Evolutionary conservation across 495 filamentous ascomycete species (phyloP), one percentile per base, ranked within the genome.

Genomic region (Achaetomiella virescens): DNA sequence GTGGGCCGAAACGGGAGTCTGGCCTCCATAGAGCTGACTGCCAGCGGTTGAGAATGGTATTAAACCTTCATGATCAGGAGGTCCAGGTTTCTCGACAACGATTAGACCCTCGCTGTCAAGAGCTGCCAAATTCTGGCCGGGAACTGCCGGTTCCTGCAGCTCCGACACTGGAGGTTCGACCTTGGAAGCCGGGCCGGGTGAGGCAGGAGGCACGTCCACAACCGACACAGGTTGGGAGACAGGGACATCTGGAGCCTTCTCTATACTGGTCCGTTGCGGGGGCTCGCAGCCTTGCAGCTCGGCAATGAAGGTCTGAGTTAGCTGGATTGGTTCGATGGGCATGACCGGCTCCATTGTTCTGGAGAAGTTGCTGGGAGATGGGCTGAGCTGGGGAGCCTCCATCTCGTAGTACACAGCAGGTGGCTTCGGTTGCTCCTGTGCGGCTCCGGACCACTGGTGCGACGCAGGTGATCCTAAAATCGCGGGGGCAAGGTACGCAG

Each of bases 251-350:
- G n/a, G 18, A 31, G 35, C 4, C 10, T 6, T 31, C 15, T 57
- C 43, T 7, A 44, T 20, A 7, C 42, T 48, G 41, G 29, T 40
- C 12, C 2, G 15, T 24, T 4, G n/a, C 3, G 21, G 20, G 14
- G 60, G 60, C 1, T 52, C 45, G 1, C 44, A 62, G 9, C 60
- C 60, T 20, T 22, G 45, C 12, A 62, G 50, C 25, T 62, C 60
- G 7, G 60, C 51, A 47, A 58, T 22, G 25, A 62, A 62, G 3
- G 33, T 33, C 20, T 46, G 52, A 25, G 9, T n/a, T 25, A 40
- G 40, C 8, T 42, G 38, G 24, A 22, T 2, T 27, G 22, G 6
- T 24, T 31, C 42, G 3, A 12, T 5, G 2, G 38, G 21, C 25
- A 14, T 3, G 3, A 3, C 20, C n/a, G 25, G 38, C 17, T 2